Base-by-base conservation (phyloP, 441 rosid species). In the Croton laevigatus region DNA sequence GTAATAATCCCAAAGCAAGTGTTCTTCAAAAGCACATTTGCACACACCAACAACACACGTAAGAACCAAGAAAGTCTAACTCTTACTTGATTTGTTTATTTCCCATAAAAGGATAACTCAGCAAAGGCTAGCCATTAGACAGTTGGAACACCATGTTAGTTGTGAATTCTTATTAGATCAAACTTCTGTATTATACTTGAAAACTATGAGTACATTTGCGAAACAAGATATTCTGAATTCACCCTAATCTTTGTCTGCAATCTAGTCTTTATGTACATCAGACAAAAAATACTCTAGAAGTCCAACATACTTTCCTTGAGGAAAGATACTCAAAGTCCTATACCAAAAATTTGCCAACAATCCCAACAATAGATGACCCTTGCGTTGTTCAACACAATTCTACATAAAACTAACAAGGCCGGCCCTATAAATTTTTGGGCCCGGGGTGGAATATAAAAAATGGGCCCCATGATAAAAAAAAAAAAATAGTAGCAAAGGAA, bases 241-340 rank as follows among this genome's bases (percentile, higher is more conserved):
- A 57, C 14, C 60, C n/a, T n/a, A 57, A 4, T 3, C 12, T 5
- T 10, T 17, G 17, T 9, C 6, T 23, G 8, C 11, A 48, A 27
- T 22, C 16, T 37, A 17, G 3, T 6, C 60, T 42, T 22, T 72
- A 72, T 75, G 17, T 69, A 72, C 81, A 59, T 64, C 46, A 27
- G 40, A 20, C 58, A 62, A 53, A 20, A 60, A 27, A 53, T 51
- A n/a, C 0, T 13, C 11, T 3, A 3, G 46, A 16, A n/a, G n/a
- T n/a, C n/a, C n/a, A n/a, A n/a, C n/a, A n/a, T n/a, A n/a, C n/a
- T n/a, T n/a, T n/a, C n/a, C n/a, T n/a, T n/a, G n/a, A n/a, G n/a
- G n/a, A n/a, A n/a, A n/a, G n/a, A n/a, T n/a, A n/a, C n/a, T n/a
- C n/a, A n/a, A n/a, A n/a, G n/a, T n/a, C n/a, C n/a, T n/a, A n/a